phyloP scores from a whole-genome alignment of 352 stramenopile genomes.

The Globisporangium barbulae region DNA sequence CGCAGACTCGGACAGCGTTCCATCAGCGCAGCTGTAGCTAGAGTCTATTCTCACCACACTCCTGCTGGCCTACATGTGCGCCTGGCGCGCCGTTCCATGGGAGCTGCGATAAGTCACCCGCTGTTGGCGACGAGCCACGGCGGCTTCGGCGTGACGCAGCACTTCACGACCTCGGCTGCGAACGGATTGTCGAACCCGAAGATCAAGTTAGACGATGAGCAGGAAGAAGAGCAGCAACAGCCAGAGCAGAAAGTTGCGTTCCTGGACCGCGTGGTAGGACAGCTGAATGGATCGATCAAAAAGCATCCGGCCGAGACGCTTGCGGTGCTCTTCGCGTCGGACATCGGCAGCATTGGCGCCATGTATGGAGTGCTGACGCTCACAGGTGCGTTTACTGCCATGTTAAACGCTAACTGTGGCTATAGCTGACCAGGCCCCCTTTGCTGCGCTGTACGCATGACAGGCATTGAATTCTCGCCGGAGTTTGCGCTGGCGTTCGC shows the following conservation, averaged over 20 bases:
- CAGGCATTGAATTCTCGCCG: conserved; percentile 70
- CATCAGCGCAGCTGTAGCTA: neutral
- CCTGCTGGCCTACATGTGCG: neutral
- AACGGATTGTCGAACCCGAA: neutral
- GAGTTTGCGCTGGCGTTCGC: conserved; percentile 86
- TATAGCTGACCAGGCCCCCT: too few species aligned
- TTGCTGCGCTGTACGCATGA: neutral
- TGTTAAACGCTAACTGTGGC: too few species aligned
- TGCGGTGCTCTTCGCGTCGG: conserved; percentile 70
- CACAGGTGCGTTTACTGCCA: conserved; percentile 24
- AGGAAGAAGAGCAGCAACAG: neutral
- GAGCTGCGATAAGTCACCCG: conserved; percentile 1
- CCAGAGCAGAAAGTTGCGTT: conserved; percentile 19
- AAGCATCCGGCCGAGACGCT: conserved; percentile 73
- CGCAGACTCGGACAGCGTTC: conserved; percentile 1
- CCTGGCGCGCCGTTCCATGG: neutral
- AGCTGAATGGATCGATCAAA: conserved; percentile 78
- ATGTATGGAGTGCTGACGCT: conserved; percentile 75
- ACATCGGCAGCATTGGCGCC: conserved; percentile 76
- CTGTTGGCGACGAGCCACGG: neutral
- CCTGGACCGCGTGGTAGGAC: conserved; percentile 63
- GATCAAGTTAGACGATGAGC: neutral
- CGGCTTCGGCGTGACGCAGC: neutral
- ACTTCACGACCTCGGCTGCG: conserved; percentile 1
- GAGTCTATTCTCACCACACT: neutral